phyloP scores from a whole-genome alignment of 306 rosid species.

The Rubus idaeus region DNA sequence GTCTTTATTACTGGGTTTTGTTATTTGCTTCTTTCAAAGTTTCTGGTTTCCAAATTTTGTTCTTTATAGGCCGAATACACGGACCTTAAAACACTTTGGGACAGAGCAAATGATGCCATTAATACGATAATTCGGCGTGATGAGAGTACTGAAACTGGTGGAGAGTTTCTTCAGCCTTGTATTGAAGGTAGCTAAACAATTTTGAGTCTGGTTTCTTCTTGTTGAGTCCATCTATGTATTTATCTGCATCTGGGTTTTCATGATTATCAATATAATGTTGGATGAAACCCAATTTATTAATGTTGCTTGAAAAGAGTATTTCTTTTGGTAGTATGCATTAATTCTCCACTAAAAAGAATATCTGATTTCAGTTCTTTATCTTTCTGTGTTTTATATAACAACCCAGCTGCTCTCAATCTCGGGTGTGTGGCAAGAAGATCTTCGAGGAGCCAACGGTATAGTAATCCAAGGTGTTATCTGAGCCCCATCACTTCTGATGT shows the following conservation, averaged over 20 bases:
- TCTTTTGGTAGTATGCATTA: background rate
- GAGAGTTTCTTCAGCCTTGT: conserved; percentile 74
- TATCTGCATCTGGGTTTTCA: conserved; percentile 14
- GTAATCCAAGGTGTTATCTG: conserved; percentile 55
- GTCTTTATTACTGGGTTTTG: conserved; percentile 4
- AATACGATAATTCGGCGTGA: conserved; percentile 63
- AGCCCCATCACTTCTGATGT: conserved; percentile 33
- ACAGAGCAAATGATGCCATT: conserved; percentile 65
- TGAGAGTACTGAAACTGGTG: conserved; percentile 59
- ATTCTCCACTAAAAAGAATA: background rate
- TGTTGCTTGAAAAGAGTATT: background rate
- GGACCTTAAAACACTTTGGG: conserved; percentile 64
- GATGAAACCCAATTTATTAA: background rate
- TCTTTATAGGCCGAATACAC: conserved; percentile 61
- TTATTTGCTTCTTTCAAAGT: conserved; percentile 9
- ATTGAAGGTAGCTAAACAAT: conserved; percentile 61
- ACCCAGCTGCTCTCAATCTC: conserved; percentile 68
- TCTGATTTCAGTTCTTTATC: background rate
- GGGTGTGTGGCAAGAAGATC: conserved; percentile 64
- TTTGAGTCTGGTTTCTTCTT: background rate
- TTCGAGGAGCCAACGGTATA: conserved; percentile 65
- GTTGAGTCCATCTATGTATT: background rate
- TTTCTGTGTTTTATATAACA: conserved; percentile 6
- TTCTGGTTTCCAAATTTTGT: conserved; percentile 15
- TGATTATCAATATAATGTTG: background rate